Evolutionary conservation across 495 filamentous ascomycete genomes (phyloP).

Genomic region (Penicillium atrosanguineum): DNA sequence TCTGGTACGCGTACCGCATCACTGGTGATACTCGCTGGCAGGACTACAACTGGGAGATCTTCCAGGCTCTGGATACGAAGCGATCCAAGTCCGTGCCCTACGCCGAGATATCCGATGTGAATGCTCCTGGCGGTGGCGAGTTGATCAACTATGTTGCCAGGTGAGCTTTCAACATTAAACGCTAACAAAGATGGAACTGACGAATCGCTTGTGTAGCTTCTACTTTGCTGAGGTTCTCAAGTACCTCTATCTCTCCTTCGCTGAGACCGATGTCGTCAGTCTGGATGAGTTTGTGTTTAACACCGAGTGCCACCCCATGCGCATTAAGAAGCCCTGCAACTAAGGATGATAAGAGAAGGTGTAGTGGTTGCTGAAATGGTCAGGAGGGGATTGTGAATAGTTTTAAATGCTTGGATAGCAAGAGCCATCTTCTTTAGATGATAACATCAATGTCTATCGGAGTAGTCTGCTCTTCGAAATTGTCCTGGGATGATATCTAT

Average conservation of each 20-base stretch:
- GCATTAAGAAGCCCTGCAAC: slow-evolving; percentile 11
- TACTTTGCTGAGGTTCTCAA: slow-evolving; percentile 52
- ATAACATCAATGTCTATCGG: no score
- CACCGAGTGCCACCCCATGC: slow-evolving; percentile 35
- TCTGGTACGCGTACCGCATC: slow-evolving; percentile 45
- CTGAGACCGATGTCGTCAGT: slow-evolving; percentile 45
- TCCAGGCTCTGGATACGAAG: slow-evolving; percentile 52
- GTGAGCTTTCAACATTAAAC: neutral
- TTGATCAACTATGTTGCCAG: slow-evolving; percentile 49
- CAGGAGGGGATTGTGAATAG: neutral
- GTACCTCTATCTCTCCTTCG: slow-evolving; percentile 54
- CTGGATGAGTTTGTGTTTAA: slow-evolving; percentile 57
- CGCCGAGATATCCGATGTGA: slow-evolving; percentile 62
- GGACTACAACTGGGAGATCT: slow-evolving; percentile 43
- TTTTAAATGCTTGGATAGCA: neutral
- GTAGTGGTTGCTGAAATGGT: no score
- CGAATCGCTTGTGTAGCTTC: slow-evolving; percentile 27
- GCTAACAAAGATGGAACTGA: neutral
- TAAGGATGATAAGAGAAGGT: neutral
- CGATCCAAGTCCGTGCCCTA: slow-evolving; percentile 57
- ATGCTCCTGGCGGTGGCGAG: slow-evolving; percentile 37
- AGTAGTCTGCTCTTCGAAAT: no score
- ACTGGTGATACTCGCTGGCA: slow-evolving; percentile 41
- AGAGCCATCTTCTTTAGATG: no score
- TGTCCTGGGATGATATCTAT: no score